Evolutionary conservation across 305 asterid species (phyloP), one percentile per base, ranked within the genome.

Genomic region (Solanum aculeatissimum): DNA sequence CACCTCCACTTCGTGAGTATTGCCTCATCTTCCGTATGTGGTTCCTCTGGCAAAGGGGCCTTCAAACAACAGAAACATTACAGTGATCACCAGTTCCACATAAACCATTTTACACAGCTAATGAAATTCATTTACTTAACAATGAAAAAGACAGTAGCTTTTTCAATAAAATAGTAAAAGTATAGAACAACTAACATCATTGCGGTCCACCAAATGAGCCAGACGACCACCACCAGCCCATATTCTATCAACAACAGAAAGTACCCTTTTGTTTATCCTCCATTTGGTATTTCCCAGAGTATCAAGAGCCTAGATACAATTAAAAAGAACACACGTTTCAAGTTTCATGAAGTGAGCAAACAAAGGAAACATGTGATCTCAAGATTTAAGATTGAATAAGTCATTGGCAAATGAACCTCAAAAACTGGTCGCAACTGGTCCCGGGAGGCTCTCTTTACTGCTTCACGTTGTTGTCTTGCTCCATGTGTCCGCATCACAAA

Each of bases 401-500:
- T 38, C 81, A 70, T 47, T 85, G 15, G 42, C 71, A 35, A 49
- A 27, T 89, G 88, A 86, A 97, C 99, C 98, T 97, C 98, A 89
- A 89, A 97, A 45, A 97, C 91, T 80, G 92, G 91, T 82, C 82
- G 87, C 92, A 97, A 77, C 88, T 95, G 98, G 85, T 89, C 86
- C 84, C 68, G 68, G 42, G 98, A 92, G 87, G 94, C 81, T 89
- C 92, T 93, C 88, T 89, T 94, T 78, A 97, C 88, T 85, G 95
- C 86, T 84, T 97, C 98, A 60, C 99, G 96, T 88, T 94, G 99
- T 81, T 95, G 98, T 43, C 91, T 91, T 83, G 97, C 92, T 82
- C 99, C 99, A 90, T 94, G 99, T 12, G 98, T 97, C 79, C 98
- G 99, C 99, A 97, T 97, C 75, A 94, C 93, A 89, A 90, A 92